phyloP scores from a whole-genome alignment of 1,139 yeast genomes.

The Scheffersomyces segobiensis region DNA sequence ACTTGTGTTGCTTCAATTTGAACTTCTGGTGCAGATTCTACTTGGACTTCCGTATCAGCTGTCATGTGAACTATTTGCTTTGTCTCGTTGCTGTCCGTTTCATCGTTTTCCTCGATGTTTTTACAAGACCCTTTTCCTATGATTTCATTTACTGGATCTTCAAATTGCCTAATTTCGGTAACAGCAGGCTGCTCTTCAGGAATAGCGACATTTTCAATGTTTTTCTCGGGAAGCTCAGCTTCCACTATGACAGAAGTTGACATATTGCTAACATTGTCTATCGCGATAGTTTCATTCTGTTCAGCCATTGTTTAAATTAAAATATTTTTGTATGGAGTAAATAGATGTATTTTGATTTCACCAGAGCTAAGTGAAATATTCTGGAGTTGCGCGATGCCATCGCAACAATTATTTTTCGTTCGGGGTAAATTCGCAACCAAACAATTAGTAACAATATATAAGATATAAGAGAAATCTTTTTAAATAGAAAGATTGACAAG shows the following conservation, averaged over 20 bases:
- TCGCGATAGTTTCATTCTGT: background rate
- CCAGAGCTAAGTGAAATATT: background rate
- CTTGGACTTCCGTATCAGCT: background rate
- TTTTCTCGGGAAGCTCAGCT: background rate
- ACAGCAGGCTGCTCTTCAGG: background rate
- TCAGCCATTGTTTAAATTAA: background rate
- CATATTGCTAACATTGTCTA: background rate
- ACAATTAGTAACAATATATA: background rate
- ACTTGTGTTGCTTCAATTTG: background rate
- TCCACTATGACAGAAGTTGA: background rate
- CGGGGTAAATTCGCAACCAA: background rate
- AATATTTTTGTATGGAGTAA: background rate
- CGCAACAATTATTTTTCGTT: background rate
- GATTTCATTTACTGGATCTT: background rate
- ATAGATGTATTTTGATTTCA: background rate
- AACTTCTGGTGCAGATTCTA: background rate
- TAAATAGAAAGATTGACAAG: no score
- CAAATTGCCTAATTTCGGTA: background rate
- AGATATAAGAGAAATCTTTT: background rate
- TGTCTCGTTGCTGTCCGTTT: background rate
- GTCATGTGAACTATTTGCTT: background rate
- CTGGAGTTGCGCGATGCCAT: background rate
- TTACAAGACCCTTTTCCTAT: background rate
- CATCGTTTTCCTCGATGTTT: background rate
- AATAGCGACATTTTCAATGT: background rate